These are phyloP conservation scores for Arachnomyces sp. DNA, from an alignment of 2,329 filamentous ascomycete genomes.

Conservation along the genomic window DNA sequence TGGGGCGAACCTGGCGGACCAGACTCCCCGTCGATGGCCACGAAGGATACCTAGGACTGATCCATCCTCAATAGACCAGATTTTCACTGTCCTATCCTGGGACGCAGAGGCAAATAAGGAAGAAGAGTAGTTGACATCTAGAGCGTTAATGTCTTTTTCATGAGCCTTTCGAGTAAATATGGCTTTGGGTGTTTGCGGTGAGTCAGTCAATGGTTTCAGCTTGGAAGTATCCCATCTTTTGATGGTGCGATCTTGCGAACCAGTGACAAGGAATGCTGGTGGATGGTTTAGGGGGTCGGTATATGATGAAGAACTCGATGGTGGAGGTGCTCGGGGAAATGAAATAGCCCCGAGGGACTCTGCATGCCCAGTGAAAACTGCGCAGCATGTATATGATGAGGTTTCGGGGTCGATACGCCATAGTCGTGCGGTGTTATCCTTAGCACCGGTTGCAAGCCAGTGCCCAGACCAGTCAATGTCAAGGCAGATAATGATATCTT, in stretches of 20 bases:
- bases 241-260: conserved; percentile 89
- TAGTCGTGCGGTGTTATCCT: conserved; percentile 87
- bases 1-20: conserved; percentile 87
- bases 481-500: conserved; percentile 90
- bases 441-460: conserved; percentile 92
- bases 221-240: conserved; percentile 84
- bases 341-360: conserved; percentile 88
- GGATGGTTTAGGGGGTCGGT: conserved; percentile 68
- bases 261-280: conserved; percentile 77
- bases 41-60: conserved; percentile 84
- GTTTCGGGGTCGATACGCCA: conserved; percentile 77
- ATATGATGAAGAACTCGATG: conserved; percentile 60
- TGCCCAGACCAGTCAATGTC: conserved; percentile 95
- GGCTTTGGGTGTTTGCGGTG: conserved; percentile 42
- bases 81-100: conserved; percentile 93
- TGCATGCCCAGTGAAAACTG: conserved; percentile 80
- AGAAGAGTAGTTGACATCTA: conserved; percentile 66
- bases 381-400: conserved; percentile 68
- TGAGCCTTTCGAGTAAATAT: conserved; percentile 89
- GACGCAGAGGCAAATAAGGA: conserved; percentile 92
- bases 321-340: conserved; percentile 62
- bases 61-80: conserved; percentile 85
- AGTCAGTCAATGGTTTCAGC: conserved; percentile 25
- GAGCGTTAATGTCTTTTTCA: conserved; percentile 96
- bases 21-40: conserved; percentile 90